Conservation (phyloP, 1,284 basidiomycete species). For the Boletus semigastroideus region DNA sequence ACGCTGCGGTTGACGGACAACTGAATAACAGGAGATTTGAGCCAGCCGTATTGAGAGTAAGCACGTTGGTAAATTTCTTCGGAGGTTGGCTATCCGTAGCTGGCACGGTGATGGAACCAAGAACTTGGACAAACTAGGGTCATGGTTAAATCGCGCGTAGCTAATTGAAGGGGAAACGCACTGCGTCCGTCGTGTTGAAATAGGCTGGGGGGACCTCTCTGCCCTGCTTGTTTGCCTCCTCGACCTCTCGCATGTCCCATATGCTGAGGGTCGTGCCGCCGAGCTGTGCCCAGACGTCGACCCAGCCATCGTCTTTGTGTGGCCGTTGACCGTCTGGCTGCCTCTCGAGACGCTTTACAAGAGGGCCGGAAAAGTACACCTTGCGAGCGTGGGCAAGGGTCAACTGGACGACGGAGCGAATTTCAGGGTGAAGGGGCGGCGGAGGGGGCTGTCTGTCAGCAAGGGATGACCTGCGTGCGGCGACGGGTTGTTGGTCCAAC, state of each 20-base stretch:
- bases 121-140: slow-evolving; percentile 65
- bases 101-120: slow-evolving; percentile 70
- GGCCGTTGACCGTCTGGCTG: slow-evolving; percentile 75
- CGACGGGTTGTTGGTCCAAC: slow-evolving; percentile 8
- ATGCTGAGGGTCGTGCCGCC: slow-evolving; percentile 90
- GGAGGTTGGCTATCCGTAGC: slow-evolving; percentile 46
- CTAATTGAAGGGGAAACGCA: slow-evolving; percentile 40
- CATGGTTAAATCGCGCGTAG: slow-evolving; percentile 6
- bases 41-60: slow-evolving; percentile 94
- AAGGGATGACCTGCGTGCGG: slow-evolving; percentile 25
- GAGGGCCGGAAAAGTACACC: slow-evolving; percentile 80
- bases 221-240: slow-evolving; percentile 77
- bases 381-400: slow-evolving; percentile 73
- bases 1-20: slow-evolving; percentile 67
- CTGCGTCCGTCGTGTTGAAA: slow-evolving; percentile 85
- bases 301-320: slow-evolving; percentile 81
- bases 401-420: slow-evolving; percentile 70
- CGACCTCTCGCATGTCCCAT: slow-evolving; percentile 86
- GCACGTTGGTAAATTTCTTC: slow-evolving; percentile 72
- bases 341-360: slow-evolving; percentile 70
- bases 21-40: slow-evolving; percentile 90
- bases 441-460: slow-evolving; percentile 16
- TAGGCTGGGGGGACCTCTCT: slow-evolving; percentile 84
- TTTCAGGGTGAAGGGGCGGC: slow-evolving; percentile 69
- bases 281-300: slow-evolving; percentile 91